phyloP scores from a whole-genome alignment of 1,284 basidiomycete genomes.

The Apiotrichum porosum region DNA sequence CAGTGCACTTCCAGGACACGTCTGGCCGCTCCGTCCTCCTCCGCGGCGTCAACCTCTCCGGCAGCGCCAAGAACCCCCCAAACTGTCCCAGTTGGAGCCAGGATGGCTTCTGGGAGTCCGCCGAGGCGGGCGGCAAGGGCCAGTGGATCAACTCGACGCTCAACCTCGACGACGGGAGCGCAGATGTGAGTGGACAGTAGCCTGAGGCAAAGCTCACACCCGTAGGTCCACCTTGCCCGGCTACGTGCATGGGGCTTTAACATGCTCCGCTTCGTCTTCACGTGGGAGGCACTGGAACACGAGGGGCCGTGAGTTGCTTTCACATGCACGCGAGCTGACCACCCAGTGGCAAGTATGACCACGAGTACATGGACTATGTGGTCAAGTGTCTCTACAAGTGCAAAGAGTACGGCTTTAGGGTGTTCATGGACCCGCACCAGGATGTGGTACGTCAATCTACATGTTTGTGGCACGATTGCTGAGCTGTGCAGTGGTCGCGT shows the following conservation, averaged over 20 bases:
- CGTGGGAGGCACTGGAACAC: constrained; percentile 93
- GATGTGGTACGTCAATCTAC: constrained; percentile 66
- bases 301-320: constrained; percentile 73
- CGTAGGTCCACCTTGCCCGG: constrained; percentile 80
- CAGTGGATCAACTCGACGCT: constrained; percentile 71
- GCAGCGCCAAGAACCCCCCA: constrained; percentile 76
- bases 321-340: background rate
- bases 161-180: constrained; percentile 55
- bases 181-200: constrained; percentile 32
- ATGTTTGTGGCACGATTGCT: background rate
- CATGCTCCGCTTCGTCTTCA: constrained; percentile 81
- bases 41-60: constrained; percentile 88
- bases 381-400: constrained; percentile 80
- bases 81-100: constrained; percentile 63
- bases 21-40: constrained; percentile 77
- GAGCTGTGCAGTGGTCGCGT: constrained; percentile 74
- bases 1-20: constrained; percentile 75
- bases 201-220: background rate
- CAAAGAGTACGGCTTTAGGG: constrained; percentile 89
- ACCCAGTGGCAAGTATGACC: constrained; percentile 77
- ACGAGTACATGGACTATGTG: constrained; percentile 88
- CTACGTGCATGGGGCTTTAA: constrained; percentile 93
- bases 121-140: constrained; percentile 64
- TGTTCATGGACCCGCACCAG: constrained; percentile 96
- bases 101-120: constrained; percentile 83